Percentiles rank a stretch among this genome's conserved stretches.
Conservation (phyloP, 495 filamentous ascomycete species). For the Aspergillus sclerotioniger region DNA sequence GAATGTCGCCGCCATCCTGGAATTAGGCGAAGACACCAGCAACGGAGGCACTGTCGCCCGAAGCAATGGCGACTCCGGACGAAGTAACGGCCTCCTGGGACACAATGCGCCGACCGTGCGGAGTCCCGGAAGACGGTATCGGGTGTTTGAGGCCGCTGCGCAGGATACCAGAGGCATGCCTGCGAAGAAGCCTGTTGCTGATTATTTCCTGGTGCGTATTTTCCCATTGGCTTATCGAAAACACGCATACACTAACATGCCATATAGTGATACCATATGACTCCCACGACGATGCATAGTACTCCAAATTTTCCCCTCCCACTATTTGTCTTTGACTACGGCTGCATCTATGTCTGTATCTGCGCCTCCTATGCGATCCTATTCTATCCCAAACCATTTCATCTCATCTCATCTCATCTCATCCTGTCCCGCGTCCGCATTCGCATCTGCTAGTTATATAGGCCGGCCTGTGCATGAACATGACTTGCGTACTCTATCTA, state of each 20-base stretch:
- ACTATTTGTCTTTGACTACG: not conserved
- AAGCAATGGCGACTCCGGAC: constrained; percentile 75
- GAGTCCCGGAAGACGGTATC: constrained; percentile 86
- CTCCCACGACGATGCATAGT: not conserved
- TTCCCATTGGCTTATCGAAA: not conserved
- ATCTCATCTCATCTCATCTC: not conserved
- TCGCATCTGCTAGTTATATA: constrained; percentile 15
- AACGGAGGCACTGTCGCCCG: constrained; percentile 72
- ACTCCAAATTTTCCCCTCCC: not conserved
- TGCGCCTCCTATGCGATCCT: not conserved
- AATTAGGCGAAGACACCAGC: constrained; percentile 81
- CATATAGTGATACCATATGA: constrained; percentile 23
- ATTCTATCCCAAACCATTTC: not conserved
- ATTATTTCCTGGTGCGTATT: constrained; percentile 79
- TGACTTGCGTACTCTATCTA: not conserved
- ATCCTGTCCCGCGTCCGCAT: constrained; percentile 8
- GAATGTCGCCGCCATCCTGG: constrained; percentile 92
- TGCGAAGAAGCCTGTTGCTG: constrained; percentile 95
- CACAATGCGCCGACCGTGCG: constrained; percentile 34
- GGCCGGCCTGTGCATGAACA: constrained; percentile 7
- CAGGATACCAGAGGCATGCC: constrained; percentile 98
- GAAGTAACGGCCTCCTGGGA: constrained; percentile 50
- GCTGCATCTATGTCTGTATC: not conserved
- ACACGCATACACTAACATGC: not conserved
- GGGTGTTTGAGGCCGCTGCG: constrained; percentile 95